These are phyloP conservation scores for Berkeleyomyces basicola DNA, from an alignment of 2,329 filamentous ascomycete species.

Conservation along the genomic window DNA sequence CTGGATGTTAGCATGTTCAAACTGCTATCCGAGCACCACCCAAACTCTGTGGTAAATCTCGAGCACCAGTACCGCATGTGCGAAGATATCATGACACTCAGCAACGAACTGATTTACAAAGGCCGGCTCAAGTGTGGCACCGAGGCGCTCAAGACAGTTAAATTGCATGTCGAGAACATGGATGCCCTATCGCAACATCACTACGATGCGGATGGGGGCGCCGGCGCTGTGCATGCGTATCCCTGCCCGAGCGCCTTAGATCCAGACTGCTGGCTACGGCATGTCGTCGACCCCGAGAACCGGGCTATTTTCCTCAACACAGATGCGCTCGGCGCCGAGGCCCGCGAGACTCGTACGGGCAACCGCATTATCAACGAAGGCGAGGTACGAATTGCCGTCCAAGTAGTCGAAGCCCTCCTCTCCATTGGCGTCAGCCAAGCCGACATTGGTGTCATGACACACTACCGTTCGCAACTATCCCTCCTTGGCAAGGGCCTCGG, in stretches of 20 bases:
- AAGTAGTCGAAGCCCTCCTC: conserved; percentile 68
- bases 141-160: conserved; percentile 51
- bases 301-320: conserved; percentile 85
- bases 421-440: conserved; percentile 54
- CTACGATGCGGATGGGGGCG: conserved; percentile 23
- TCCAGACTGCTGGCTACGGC: conserved; percentile 55
- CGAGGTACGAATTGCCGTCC: conserved; percentile 62
- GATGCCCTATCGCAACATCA: conserved; percentile 42
- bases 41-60: conserved; percentile 72
- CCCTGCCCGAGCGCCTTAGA: conserved; percentile 23
- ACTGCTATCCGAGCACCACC: conserved; percentile 74
- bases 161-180: conserved; percentile 52
- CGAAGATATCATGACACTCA: conserved; percentile 86
- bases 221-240: not conserved
- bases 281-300: conserved; percentile 49
- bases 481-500: conserved; percentile 60
- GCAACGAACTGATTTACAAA: conserved; percentile 85
- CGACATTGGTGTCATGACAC: conserved; percentile 88
- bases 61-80: conserved; percentile 98
- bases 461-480: conserved; percentile 84
- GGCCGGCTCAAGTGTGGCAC: conserved; percentile 82
- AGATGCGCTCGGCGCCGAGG: conserved; percentile 47
- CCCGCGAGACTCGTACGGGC: conserved; percentile 59
- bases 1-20: conserved; percentile 91
- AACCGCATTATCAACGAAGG: conserved; percentile 74